These are phyloP conservation scores for Alternaria triticina DNA, from an alignment of 2,329 filamentous ascomycete genomes.

Conservation along the genomic window DNA sequence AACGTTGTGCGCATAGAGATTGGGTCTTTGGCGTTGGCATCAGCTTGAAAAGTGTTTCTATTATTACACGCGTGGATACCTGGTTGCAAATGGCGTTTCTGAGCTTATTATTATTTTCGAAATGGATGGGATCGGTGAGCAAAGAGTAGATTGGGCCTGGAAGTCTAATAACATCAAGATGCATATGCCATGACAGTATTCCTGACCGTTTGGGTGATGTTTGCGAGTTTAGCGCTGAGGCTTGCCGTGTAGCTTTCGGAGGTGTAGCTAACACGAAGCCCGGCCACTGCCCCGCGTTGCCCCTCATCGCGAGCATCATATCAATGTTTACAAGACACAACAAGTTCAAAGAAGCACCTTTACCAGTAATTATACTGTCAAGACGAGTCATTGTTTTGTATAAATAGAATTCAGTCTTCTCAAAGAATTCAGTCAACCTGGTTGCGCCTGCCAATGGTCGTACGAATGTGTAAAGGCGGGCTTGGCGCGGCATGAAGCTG, in stretches of 20 bases:
- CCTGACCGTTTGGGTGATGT: background rate
- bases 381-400: background rate
- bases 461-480: conserved; percentile 15
- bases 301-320: conserved; percentile 24
- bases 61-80: conserved; percentile 13
- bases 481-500: conserved; percentile 29
- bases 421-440: background rate
- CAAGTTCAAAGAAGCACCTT: background rate
- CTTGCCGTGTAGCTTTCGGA: background rate
- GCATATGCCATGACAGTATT: background rate
- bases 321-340: conserved; percentile 17
- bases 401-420: background rate
- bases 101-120: background rate
- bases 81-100: conserved; percentile 7
- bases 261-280: background rate
- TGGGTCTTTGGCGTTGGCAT: background rate
- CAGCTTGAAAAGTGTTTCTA: background rate
- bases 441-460: background rate
- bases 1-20: background rate
- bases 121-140: background rate
- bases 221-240: background rate
- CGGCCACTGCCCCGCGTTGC: conserved; percentile 34
- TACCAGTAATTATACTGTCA: background rate
- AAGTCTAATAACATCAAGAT: background rate
- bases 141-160: background rate